These are phyloP conservation scores for Beta corolliflora DNA, from an alignment of 179 eudicot genomes.

Conservation along the genomic window DNA sequence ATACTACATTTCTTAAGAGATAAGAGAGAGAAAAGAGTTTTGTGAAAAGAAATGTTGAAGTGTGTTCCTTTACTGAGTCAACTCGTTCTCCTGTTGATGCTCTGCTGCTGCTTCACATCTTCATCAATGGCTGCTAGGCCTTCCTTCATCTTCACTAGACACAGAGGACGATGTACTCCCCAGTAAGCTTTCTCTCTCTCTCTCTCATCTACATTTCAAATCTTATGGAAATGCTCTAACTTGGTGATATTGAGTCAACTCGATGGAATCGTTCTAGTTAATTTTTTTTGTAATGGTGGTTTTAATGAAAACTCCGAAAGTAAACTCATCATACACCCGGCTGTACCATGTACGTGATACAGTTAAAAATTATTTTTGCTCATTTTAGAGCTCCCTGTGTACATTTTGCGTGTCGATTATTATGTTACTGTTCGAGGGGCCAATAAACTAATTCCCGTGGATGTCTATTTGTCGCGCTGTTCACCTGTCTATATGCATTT, in stretches of 20 bases:
- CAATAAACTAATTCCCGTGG: no score
- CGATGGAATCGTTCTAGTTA: constrained; percentile 10
- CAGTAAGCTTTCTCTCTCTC: constrained; percentile 47
- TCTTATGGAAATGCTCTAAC: neutral
- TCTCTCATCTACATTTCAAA: neutral
- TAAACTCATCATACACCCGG: no score
- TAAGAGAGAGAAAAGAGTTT: no score
- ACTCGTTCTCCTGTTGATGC: constrained; percentile 30
- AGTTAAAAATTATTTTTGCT: no score
- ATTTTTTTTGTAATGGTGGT: neutral
- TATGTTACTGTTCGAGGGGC: no score
- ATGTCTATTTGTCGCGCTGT: no score
- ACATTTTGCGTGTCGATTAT: no score
- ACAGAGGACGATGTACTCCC: constrained; percentile 82
- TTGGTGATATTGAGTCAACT: neutral
- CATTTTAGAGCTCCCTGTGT: no score
- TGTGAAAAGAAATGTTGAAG: constrained; percentile 25
- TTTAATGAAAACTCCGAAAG: neutral
- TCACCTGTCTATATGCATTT: no score
- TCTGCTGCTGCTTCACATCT: constrained; percentile 21
- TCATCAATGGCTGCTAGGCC: constrained; percentile 34
- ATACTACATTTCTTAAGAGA: no score
- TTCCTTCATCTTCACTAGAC: constrained; percentile 61
- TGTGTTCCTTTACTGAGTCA: constrained; percentile 29
- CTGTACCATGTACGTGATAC: no score